phyloP scores from a whole-genome alignment of 495 filamentous ascomycete species.

The Penicillium simplicissimum region DNA sequence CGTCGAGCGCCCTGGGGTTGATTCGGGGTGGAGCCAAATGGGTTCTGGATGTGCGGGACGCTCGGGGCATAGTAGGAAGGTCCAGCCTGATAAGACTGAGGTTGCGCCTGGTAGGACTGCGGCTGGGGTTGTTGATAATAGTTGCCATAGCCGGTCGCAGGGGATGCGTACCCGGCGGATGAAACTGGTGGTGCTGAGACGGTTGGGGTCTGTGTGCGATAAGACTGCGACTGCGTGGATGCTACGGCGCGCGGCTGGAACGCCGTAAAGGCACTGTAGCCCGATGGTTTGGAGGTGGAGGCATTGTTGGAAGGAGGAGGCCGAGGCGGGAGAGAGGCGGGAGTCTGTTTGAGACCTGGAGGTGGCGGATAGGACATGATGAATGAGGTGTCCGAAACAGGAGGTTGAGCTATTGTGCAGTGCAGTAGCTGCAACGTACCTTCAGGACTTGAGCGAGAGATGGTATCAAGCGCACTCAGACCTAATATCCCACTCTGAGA shows the following conservation, averaged over 20 bases:
- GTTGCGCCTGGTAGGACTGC: constrained; percentile 40
- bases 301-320: constrained; percentile 66
- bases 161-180: constrained; percentile 40
- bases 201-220: constrained; percentile 43
- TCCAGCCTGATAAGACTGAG: constrained; percentile 46
- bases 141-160: constrained; percentile 36
- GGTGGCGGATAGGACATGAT: constrained; percentile 94
- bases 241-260: constrained; percentile 69
- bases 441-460: constrained; percentile 52
- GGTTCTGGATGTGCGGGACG: constrained; percentile 80
- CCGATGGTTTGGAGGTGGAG: constrained; percentile 31
- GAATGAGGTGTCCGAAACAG: constrained; percentile 62
- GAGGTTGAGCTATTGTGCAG: constrained; percentile 36
- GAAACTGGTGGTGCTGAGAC: constrained; percentile 47
- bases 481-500: neutral
- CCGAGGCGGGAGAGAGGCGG: constrained; percentile 77
- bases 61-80: constrained; percentile 55
- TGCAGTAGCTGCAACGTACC: constrained; percentile 58
- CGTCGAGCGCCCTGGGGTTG: constrained; percentile 38
- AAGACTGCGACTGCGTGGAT: constrained; percentile 43
- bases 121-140: constrained; percentile 37
- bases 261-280: constrained; percentile 49
- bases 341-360: constrained; percentile 77
- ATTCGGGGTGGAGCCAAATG: constrained; percentile 64
- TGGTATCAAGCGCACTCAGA: constrained; percentile 4